Percentiles rank a stretch among this genome's conserved stretches.
Evolutionary conservation across 129 eudicot genomes (phyloP).

Genomic region (Centrapalus pauciflorus): DNA sequence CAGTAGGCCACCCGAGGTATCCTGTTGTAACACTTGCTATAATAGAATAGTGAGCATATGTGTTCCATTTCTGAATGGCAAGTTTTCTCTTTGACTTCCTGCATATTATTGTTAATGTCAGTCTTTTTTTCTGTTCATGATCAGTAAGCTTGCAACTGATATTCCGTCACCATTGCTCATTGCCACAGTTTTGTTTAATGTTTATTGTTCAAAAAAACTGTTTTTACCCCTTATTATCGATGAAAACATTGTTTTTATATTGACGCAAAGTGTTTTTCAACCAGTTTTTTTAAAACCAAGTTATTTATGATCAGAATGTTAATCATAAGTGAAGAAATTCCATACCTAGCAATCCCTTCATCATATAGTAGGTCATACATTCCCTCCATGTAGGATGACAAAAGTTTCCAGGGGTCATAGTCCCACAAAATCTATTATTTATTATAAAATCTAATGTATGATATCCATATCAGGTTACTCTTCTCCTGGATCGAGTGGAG

Average conservation of each 20-base stretch:
- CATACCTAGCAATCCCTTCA: neutral
- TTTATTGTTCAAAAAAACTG: neutral
- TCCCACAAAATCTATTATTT: neutral
- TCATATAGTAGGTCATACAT: neutral
- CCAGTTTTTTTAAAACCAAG: neutral
- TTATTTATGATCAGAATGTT: neutral
- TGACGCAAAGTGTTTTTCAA: neutral
- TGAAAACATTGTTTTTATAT: neutral
- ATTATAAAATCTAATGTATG: neutral
- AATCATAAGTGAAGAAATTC: neutral
- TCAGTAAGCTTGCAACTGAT: neutral
- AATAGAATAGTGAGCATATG: too few relatives aligned
- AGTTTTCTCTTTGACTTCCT: neutral
- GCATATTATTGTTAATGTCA: neutral
- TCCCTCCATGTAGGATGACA: neutral
- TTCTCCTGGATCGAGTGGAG: conserved; percentile 63
- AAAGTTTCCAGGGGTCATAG: neutral
- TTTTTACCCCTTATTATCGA: neutral
- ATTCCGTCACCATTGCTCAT: neutral
- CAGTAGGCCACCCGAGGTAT: neutral
- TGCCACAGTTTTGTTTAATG: neutral
- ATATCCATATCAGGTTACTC: conserved; percentile 41
- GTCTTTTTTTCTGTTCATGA: neutral
- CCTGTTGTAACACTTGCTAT: neutral
- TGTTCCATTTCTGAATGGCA: neutral